A percentile compares a stretch with the other conserved stretches of the same genome.
phyloP scores from a whole-genome alignment of 305 asterid species.

The Solanum hybrid region DNA sequence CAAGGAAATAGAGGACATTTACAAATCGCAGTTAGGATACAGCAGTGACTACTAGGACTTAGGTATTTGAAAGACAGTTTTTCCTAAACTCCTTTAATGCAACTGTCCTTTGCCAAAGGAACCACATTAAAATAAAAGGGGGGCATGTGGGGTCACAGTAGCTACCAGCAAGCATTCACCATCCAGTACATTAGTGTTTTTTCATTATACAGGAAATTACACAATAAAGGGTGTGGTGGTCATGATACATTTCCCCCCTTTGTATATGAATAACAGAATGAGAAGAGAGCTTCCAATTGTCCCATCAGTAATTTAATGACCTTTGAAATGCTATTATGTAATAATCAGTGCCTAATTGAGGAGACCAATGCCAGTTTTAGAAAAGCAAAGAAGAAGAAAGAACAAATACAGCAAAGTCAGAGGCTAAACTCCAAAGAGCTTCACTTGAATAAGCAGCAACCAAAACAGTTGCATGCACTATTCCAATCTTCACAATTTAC shows the following conservation, averaged over 20 bases:
- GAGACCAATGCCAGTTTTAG: neutral
- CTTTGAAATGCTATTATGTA: neutral
- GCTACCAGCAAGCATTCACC: constrained; percentile 13
- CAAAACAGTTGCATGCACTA: neutral
- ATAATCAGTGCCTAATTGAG: neutral
- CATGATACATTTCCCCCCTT: neutral
- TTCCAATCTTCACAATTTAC: neutral
- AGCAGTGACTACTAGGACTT: neutral
- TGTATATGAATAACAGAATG: neutral
- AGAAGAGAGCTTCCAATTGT: neutral
- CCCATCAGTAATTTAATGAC: neutral
- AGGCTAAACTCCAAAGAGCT: neutral
- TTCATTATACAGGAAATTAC: neutral
- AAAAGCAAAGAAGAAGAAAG: neutral
- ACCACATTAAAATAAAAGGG: neutral
- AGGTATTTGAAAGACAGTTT: neutral
- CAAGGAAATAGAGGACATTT: neutral
- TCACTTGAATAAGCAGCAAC: neutral
- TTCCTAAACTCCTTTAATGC: neutral
- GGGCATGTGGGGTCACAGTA: neutral
- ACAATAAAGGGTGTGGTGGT: neutral
- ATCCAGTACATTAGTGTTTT: neutral
- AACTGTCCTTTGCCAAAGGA: neutral
- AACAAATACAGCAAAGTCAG: neutral
- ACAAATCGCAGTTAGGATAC: neutral